phyloP scores from a whole-genome alignment of 352 stramenopile genomes.

The Pythium rishiriense region DNA sequence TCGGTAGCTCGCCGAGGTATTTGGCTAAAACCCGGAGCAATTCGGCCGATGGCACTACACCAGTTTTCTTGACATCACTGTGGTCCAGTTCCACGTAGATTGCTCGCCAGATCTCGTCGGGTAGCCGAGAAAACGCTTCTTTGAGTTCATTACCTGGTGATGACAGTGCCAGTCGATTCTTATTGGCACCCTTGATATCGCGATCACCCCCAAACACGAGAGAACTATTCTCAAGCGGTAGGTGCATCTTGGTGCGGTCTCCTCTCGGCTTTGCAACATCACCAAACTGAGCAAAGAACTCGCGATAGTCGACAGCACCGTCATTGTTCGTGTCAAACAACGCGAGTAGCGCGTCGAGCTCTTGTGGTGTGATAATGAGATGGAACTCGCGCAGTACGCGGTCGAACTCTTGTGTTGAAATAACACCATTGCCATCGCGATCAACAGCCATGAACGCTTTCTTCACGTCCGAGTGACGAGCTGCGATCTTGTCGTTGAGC shows the following conservation, averaged over 20 bases:
- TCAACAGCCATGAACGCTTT: constrained; percentile 52
- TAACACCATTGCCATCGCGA: constrained; percentile 38
- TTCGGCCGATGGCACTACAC: constrained; percentile 60
- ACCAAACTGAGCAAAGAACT: constrained; percentile 65
- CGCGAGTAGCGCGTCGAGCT: constrained; percentile 37
- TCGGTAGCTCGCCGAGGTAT: constrained; percentile 60
- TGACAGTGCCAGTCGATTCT: constrained; percentile 55
- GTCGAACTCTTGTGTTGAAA: constrained; percentile 48
- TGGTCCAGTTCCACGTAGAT: constrained; percentile 68
- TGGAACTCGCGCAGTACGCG: constrained; percentile 52
- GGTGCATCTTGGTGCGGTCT: constrained; percentile 31
- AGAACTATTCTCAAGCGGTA: constrained; percentile 62
- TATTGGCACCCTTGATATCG: constrained; percentile 59
- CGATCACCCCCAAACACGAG: constrained; percentile 49
- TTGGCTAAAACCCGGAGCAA: constrained; percentile 62
- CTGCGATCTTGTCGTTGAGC: constrained; percentile 53
- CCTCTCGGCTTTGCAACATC: constrained; percentile 44
- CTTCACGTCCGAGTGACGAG: constrained; percentile 43
- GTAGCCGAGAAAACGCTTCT: constrained; percentile 60
- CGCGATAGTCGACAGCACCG: constrained; percentile 53
- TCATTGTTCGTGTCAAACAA: constrained; percentile 41
- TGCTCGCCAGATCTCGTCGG: constrained; percentile 57
- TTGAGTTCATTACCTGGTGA: constrained; percentile 73
- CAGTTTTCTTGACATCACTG: constrained; percentile 57
- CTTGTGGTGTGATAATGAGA: constrained; percentile 41